Evolutionary conservation across 768 basidiomycete species (phyloP).

Genomic region (Paxillus rubicundulus): DNA sequence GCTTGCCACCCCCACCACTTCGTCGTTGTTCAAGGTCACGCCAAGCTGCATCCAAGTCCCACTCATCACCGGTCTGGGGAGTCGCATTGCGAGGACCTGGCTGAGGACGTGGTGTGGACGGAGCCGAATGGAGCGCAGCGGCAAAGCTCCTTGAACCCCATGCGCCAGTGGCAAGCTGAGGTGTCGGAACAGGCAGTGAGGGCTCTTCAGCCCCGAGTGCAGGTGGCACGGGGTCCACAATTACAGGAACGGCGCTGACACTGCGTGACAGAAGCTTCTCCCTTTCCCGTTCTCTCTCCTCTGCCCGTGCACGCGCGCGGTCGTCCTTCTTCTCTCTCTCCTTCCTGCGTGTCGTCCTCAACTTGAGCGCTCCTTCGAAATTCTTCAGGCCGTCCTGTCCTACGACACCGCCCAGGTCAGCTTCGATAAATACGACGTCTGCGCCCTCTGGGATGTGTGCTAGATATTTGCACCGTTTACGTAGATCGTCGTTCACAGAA

Average conservation of each 20-base stretch:
- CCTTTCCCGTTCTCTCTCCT: slow-evolving; percentile 70
- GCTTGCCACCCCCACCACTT: slow-evolving; percentile 52
- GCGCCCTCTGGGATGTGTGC: slow-evolving; percentile 87
- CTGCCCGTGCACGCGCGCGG: slow-evolving; percentile 72
- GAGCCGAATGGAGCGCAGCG: slow-evolving; percentile 60
- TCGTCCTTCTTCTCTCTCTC: slow-evolving; percentile 89
- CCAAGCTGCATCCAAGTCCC: slow-evolving; percentile 79
- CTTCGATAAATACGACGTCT: slow-evolving; percentile 92
- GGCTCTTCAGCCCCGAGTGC: slow-evolving; percentile 14
- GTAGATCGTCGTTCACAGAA: slow-evolving; percentile 87
- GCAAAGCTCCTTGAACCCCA: slow-evolving; percentile 86
- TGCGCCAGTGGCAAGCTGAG: slow-evolving; percentile 44
- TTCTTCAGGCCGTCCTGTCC: slow-evolving; percentile 71
- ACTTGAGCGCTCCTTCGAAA: slow-evolving; percentile 80
- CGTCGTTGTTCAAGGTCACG: slow-evolving; percentile 70
- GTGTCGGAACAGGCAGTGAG: slow-evolving; percentile 3
- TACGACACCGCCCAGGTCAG: slow-evolving; percentile 77
- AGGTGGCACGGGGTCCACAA: slow-evolving; percentile 6
- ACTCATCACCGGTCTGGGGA: slow-evolving; percentile 52
- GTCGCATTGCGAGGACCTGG: slow-evolving; percentile 25
- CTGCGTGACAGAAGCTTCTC: slow-evolving; percentile 30
- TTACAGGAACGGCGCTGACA: slow-evolving; percentile 10
- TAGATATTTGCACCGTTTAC: slow-evolving; percentile 95
- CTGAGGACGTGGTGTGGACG: slow-evolving; percentile 46
- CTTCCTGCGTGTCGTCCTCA: slow-evolving; percentile 67